Evolutionary conservation across 2,329 filamentous ascomycete species (phyloP).

Genomic region (Colletotrichum tamarilloi): DNA sequence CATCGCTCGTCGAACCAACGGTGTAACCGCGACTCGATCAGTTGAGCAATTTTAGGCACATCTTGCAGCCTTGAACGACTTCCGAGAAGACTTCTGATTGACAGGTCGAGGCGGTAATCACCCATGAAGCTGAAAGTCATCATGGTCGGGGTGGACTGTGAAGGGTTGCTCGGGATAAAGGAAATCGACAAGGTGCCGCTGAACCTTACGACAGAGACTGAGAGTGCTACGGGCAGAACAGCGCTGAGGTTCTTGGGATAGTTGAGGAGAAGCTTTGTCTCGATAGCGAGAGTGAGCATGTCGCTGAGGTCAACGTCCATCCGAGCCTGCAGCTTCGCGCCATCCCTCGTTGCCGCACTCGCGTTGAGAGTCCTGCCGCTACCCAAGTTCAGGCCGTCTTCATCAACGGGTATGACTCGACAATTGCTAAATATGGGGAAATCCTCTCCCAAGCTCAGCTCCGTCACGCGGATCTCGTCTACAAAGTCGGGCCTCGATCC

Average conservation of each 20-base stretch:
- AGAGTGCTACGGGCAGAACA: slow-evolving; percentile 89
- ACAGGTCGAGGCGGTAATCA: slow-evolving; percentile 87
- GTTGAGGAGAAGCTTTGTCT: slow-evolving; percentile 94
- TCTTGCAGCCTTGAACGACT: slow-evolving; percentile 84
- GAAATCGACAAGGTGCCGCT: slow-evolving; percentile 94
- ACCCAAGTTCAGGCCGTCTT: slow-evolving; percentile 74
- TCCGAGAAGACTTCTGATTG: slow-evolving; percentile 81
- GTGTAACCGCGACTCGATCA: slow-evolving; percentile 83
- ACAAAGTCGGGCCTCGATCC: slow-evolving; percentile 88
- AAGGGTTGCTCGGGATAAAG: slow-evolving; percentile 82
- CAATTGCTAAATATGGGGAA: slow-evolving; percentile 99
- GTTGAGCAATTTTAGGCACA: slow-evolving; percentile 87
- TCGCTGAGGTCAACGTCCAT: slow-evolving; percentile 98
- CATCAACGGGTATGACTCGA: slow-evolving; percentile 89
- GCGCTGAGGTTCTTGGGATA: slow-evolving; percentile 92
- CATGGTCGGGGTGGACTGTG: slow-evolving; percentile 80
- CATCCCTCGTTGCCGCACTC: slow-evolving; percentile 66
- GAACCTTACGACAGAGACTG: slow-evolving; percentile 92
- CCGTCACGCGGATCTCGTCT: slow-evolving; percentile 92
- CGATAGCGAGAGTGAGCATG: slow-evolving; percentile 92
- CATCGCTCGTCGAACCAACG: slow-evolving; percentile 90
- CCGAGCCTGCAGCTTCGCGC: slow-evolving; percentile 86
- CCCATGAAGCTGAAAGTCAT: slow-evolving; percentile 95
- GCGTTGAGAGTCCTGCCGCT: slow-evolving; percentile 62
- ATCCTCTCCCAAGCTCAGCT: slow-evolving; percentile 93